These are phyloP conservation scores for Uronychia setigera DNA, from an alignment of 73 alveolate species.

Conservation along the genomic window DNA sequence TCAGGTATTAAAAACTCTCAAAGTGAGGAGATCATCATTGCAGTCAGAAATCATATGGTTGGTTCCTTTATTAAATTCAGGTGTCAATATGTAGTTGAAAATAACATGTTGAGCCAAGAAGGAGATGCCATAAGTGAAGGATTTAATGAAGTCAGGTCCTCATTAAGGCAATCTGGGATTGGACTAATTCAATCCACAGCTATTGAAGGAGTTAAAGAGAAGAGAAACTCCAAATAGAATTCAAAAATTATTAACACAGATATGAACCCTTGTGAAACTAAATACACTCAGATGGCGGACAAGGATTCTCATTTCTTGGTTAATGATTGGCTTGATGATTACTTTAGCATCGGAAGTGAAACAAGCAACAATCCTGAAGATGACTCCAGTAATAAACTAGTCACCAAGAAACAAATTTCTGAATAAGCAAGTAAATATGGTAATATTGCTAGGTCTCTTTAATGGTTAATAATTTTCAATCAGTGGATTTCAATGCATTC, in stretches of 20 bases:
- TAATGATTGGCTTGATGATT: not conserved
- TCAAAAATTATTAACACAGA: not conserved
- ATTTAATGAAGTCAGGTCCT: no score
- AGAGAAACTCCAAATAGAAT: not conserved
- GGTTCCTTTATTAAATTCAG: not conserved
- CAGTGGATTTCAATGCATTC: constrained; percentile 36
- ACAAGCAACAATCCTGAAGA: no score
- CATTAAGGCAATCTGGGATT: no score
- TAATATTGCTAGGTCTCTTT: no score
- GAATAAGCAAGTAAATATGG: not conserved
- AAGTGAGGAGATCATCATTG: not conserved
- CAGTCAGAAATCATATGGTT: not conserved
- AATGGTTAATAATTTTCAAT: not conserved
- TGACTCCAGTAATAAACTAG: no score
- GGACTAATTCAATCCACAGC: not conserved
- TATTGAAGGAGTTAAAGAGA: not conserved
- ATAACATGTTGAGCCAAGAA: not conserved
- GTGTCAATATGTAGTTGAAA: not conserved
- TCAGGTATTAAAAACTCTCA: not conserved
- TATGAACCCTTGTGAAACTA: not conserved
- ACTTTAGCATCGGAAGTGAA: no score
- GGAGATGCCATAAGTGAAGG: not conserved
- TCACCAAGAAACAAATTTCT: not conserved
- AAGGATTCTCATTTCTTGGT: not conserved
- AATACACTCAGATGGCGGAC: not conserved